Evolutionary conservation across 257 asterid genomes (phyloP), one percentile per base, ranked within the genome.

Genomic region (Salvia miltiorrhiza): DNA sequence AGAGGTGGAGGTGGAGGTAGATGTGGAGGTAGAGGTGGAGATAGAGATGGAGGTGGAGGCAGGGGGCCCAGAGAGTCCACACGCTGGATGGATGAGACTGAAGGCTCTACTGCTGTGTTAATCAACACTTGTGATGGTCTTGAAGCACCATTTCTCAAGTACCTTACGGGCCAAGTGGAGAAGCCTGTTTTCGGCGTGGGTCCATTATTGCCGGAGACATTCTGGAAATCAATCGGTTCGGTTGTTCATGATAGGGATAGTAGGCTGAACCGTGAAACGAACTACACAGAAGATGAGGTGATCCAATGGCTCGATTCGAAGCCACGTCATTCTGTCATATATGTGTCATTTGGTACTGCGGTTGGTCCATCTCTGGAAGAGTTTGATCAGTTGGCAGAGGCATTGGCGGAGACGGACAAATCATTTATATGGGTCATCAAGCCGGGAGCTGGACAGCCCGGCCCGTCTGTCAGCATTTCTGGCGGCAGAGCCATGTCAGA

Each of bases 361-460:
- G 90, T 89, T 4, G 82, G 88, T 0, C 96, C 95, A 0, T 69
- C 84, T 9, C 1, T 74, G 65, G 92, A 88, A 69, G 96, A 91
- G 71, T 78, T 78, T 32, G 80, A 21, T 19, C 79, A 85, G 59
- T 44, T 89, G 63, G 86, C 86, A 0, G 63, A 78, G 1, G 93
- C 95, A 23, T 1, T 85, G 71, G 85, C 26, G 14, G 93, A 82
- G 49, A 62, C 79, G 19, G 80, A 49, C 24, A 67, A 78, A 30
- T 61, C 85, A 1, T 91, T 91, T 41, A 80, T 87, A 77, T 91
- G 95, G 93, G 95, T 87, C 47, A 87, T 89, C 45, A 92, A 80
- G 71, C 85, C 83, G 16, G 84, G 85, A 5, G 79, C 92, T 0
- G 90, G 93, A 0, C 68, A 19, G 20, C 59, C 71, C n/a, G 76